Conservation (phyloP, 352 stramenopile genomes). For the Phytophthora multivora region DNA sequence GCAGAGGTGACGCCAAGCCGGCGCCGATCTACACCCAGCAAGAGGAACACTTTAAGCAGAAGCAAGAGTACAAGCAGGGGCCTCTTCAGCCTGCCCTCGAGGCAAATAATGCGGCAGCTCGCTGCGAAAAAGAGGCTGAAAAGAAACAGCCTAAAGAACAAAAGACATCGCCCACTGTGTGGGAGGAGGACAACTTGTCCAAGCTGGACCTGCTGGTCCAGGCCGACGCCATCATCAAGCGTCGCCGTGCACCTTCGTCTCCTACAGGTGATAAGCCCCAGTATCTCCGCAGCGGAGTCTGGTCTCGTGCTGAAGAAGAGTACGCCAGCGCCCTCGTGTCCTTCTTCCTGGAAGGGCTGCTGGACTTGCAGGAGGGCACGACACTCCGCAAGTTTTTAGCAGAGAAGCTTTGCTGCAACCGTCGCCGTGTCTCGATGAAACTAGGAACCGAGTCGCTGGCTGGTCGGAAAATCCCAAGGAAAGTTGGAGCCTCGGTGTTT, state of each 20-base stretch:
- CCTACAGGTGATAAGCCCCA: slow-evolving; percentile 11
- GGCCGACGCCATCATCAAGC: slow-evolving; percentile 72
- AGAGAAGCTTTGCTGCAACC: slow-evolving; percentile 68
- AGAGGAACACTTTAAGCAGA: slow-evolving; percentile 1
- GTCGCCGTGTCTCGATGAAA: slow-evolving; percentile 73
- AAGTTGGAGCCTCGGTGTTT: slow-evolving; percentile 71
- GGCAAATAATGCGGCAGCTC: slow-evolving; percentile 6
- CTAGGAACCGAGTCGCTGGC: slow-evolving; percentile 68
- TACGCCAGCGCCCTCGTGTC: slow-evolving; percentile 67
- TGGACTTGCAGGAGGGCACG: slow-evolving; percentile 58
- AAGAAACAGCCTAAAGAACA: slow-evolving; percentile 6
- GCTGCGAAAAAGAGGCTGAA: slow-evolving; percentile 8
- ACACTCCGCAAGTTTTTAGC: slow-evolving; percentile 76
- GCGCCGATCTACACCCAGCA: slow-evolving; percentile 21
- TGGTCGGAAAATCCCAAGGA: slow-evolving; percentile 62
- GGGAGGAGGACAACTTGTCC: slow-evolving; percentile 39
- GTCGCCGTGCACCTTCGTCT: slow-evolving; percentile 11
- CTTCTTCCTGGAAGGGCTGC: slow-evolving; percentile 62
- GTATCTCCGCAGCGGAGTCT: slow-evolving; percentile 62
- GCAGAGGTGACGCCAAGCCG: slow-evolving; percentile 9
- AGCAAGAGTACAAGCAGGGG: slow-evolving; percentile 23
- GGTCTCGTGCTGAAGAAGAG: slow-evolving; percentile 67
- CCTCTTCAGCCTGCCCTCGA: neutral
- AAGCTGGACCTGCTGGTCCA: slow-evolving; percentile 73
- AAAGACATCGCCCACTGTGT: slow-evolving; percentile 8